Base-by-base conservation (phyloP, 2,329 filamentous ascomycete genomes). In the Cytospora leucostoma region DNA sequence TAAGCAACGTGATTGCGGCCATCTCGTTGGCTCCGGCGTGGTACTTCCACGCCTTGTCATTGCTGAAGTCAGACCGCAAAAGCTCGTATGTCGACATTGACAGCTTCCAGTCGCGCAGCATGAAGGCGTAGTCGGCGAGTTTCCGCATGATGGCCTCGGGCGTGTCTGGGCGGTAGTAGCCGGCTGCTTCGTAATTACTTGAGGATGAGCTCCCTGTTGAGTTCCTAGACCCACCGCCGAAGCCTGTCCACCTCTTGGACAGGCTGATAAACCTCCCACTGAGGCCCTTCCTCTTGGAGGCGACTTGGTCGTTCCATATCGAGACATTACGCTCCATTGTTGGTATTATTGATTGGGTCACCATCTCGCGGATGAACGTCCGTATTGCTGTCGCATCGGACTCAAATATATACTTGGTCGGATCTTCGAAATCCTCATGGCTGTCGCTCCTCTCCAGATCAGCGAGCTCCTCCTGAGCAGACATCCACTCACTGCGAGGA, bases 231-330 rank as follows among this genome's bases (percentile, higher is more conserved):
- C 82, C 81, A 52, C 84, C 81, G 37, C 92, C 91, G 70, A 98
- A 96, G 1, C 88, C 88, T 8, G 91, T 86, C 87, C 92, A 98
- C 69, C 93, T 89, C 71, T 95, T 93, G 0, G 93, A 97, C 62
- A 99, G 81, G 11, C 90, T 96, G 82, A 97, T 93, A 75, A 99
- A 94, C n/a, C 93, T 87, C 12, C 96, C 96, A 61, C 91, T 91
- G 55, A 99, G 83, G 15, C 96, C 96, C 71, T 92, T 88, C 63
- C 96, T 84, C 64, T 92, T 86, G 13, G 96, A 97, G 17, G 94
- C 93, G 33, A 98, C 91, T 75, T 98, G 94, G 71, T 99, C 95
- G 72, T 99, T 99, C 96, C 95, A 99, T 6, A 93, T 82, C 7
- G 92, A 89, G 12, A 96, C 86, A 68, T 91, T 88, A 62, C 94